A percentile compares a stretch with the other conserved stretches of the same genome.
Evolutionary conservation across 2,329 filamentous ascomycete species (phyloP).

Genomic region (Ascosphaera apis): DNA sequence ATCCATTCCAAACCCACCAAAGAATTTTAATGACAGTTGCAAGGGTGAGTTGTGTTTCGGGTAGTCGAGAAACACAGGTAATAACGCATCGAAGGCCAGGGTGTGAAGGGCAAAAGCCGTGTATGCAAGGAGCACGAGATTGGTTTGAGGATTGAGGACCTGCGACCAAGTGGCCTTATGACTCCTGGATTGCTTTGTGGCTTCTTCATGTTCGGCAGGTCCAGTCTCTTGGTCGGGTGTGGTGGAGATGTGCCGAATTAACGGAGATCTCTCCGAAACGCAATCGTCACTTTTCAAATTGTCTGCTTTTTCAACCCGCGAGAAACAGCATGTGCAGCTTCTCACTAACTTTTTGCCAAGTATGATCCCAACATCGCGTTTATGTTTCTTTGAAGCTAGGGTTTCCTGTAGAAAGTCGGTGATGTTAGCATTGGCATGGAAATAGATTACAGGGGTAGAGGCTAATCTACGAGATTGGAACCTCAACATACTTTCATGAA

Average conservation of each 20-base stretch:
- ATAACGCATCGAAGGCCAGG: constrained; percentile 64
- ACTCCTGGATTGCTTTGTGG: constrained; percentile 12
- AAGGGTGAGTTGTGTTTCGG: constrained; percentile 36
- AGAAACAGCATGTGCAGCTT: constrained; percentile 5
- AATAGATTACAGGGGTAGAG: neutral
- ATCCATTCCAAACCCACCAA: constrained; percentile 52
- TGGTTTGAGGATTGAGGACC: constrained; percentile 52
- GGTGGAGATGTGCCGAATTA: neutral
- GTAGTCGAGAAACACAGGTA: constrained; percentile 75
- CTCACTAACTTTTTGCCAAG: constrained; percentile 43
- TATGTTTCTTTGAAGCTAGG: constrained; percentile 43
- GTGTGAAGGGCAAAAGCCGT: constrained; percentile 61
- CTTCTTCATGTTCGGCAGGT: constrained; percentile 1
- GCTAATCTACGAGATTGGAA: neutral
- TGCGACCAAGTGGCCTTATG: constrained; percentile 24
- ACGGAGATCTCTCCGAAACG: neutral
- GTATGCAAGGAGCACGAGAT: constrained; percentile 54
- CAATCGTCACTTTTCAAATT: neutral
- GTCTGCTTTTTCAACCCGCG: neutral
- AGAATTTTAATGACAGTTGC: constrained; percentile 55
- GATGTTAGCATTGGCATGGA: constrained; percentile 1
- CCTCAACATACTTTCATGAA: constrained; percentile 43
- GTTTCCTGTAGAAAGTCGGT: constrained; percentile 38
- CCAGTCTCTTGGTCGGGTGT: neutral
- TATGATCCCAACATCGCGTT: constrained; percentile 50